Evolutionary conservation across 768 basidiomycete genomes (phyloP).

Genomic region (Boletus insuetus): DNA sequence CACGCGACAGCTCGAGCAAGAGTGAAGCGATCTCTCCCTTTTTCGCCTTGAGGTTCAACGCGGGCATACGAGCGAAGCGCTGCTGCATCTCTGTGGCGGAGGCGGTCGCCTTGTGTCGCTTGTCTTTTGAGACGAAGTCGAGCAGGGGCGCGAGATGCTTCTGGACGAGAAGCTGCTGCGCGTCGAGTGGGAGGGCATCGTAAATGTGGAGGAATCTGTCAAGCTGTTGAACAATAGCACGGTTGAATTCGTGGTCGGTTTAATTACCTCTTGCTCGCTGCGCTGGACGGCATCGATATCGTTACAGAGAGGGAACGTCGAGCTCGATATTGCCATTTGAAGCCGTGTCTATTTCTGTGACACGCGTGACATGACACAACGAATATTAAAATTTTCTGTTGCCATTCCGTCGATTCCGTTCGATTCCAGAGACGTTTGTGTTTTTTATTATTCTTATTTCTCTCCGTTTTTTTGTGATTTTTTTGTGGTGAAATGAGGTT

Average conservation of each 20-base stretch:
- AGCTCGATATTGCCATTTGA: too few relatives aligned
- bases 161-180: constrained; percentile 47
- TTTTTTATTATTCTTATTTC: too few relatives aligned
- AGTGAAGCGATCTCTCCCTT: constrained; percentile 52
- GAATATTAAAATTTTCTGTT: too few relatives aligned
- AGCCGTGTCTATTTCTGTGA: too few relatives aligned
- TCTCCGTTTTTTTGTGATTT: too few relatives aligned
- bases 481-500: too few relatives aligned
- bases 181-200: constrained; percentile 52
- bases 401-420: too few relatives aligned
- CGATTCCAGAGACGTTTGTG: too few relatives aligned
- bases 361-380: too few relatives aligned
- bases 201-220: constrained; percentile 47
- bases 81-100: constrained; percentile 41
- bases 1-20: constrained; percentile 50
- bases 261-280: constrained; percentile 21
- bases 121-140: constrained; percentile 39
- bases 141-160: constrained; percentile 50
- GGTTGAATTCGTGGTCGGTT: too few relatives aligned
- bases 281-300: constrained; percentile 9
- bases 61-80: constrained; percentile 42
- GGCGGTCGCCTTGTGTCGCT: constrained; percentile 37
- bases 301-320: too few relatives aligned
- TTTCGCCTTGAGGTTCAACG: constrained; percentile 51
- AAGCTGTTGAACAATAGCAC: neutral